These are phyloP conservation scores for Leccinum fallax DNA, from an alignment of 1,284 basidiomycete species.

Conservation along the genomic window DNA sequence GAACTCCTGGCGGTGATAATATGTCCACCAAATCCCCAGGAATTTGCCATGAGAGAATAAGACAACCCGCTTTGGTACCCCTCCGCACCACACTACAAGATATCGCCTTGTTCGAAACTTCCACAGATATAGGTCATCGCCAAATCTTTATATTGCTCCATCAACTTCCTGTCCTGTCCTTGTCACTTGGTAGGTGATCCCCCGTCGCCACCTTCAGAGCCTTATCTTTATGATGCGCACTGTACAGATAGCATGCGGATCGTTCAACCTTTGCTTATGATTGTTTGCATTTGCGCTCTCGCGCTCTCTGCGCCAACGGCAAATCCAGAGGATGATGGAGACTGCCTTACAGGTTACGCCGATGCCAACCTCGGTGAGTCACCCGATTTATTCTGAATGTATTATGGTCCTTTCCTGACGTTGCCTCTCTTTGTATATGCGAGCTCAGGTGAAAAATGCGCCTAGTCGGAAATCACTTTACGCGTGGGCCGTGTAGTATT, in stretches of 20 bases:
- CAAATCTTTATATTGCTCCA: not conserved
- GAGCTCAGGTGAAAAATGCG: conserved; percentile 1
- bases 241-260: not conserved
- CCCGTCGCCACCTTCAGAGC: not conserved
- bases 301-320: not conserved
- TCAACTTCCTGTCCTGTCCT: not conserved
- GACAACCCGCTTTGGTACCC: not conserved
- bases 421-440: not conserved
- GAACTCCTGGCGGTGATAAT: not conserved
- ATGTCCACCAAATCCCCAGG: not conserved
- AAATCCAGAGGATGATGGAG: not conserved
- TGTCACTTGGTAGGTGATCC: not conserved
- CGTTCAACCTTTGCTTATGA: not conserved
- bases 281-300: not conserved
- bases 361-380: conserved; percentile 4
- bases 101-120: not conserved
- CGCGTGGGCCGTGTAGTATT: not conserved
- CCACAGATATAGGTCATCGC: not conserved
- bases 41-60: not conserved
- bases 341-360: not conserved
- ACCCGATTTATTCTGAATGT: not conserved
- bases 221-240: not conserved
- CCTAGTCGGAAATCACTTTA: not conserved
- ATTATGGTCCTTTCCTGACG: not conserved
- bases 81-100: not conserved